Base-by-base conservation (phyloP, 1,284 basidiomycete genomes). In the Fomitopsis betulina region DNA sequence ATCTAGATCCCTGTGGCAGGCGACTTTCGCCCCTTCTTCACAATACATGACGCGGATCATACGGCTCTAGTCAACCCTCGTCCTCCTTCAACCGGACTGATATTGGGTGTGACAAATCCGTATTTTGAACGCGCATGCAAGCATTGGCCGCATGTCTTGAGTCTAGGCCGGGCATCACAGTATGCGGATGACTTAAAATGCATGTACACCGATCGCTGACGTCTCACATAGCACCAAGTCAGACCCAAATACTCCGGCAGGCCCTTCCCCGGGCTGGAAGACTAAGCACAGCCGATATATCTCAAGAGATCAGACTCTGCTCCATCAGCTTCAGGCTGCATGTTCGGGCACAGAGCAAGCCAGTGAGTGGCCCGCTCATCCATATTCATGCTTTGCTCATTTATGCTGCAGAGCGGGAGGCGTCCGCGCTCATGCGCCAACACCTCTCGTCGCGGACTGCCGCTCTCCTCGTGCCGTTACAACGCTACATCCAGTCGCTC, bases 41-140 rank as follows among this genome's bases (percentile, higher is more conserved):
- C 95, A 17, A 95, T 98, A 60, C 96, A 98, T 70, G 96, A 98
- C 67, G 84, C 83, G 40, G 95, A 98, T 65, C 89, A 94, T 65
- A 69, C 81, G 0, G 68, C 81, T 0, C 72, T 98, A 4, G 87
- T 96, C 33, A 93, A 93, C 68, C 86, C 88, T 61, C 85, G 91
- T 49, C 86, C 93, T 61, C 96, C 96, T 0, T 89, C 89, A 66
- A 76, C 90, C 0, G 96, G 96, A 0, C 75, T 94, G 0, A 70
- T 98, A 1, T 75, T 98, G 0, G 95, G 96, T 9, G 93, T 96
- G 1, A 98, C 96, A 8, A 99, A 98, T 67, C 96, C 96, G 0
- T 91, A 96, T 68, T 94, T 98, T 64, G 87, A 92, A 61, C 89
- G 89, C 61, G 86, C 88, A 1, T 96, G 94, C 64, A 79, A 83